These are phyloP conservation scores for Hyphopichia burtonii DNA, from an alignment of 1,139 yeast genomes.

Conservation along the genomic window DNA sequence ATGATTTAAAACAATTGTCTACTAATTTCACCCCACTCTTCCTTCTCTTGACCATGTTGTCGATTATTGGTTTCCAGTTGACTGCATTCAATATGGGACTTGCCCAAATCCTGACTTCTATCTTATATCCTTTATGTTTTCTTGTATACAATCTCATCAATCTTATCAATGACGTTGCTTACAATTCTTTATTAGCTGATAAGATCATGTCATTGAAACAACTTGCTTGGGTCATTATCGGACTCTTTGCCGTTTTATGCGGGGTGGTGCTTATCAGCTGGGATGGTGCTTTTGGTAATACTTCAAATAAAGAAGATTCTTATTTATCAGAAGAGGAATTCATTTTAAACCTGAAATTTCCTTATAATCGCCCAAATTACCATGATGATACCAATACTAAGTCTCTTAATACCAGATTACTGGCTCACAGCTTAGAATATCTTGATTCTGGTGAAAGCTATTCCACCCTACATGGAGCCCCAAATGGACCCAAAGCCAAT, in stretches of 20 bases:
- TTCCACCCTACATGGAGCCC: no score
- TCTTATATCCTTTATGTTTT: slow-evolving; percentile 81
- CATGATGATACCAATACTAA: neutral
- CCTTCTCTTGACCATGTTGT: slow-evolving; percentile 58
- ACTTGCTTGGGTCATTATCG: slow-evolving; percentile 36
- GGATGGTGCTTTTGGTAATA: slow-evolving; percentile 37
- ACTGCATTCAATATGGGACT: slow-evolving; percentile 75
- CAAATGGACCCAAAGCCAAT: slow-evolving; percentile 5
- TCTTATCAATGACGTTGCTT: slow-evolving; percentile 70
- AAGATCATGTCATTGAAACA: slow-evolving; percentile 31
- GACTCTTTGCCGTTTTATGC: slow-evolving; percentile 36
- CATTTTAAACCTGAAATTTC: slow-evolving; percentile 20
- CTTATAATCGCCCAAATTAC: slow-evolving; percentile 12
- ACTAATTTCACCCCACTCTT: slow-evolving; percentile 39
- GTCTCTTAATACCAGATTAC: slow-evolving; percentile 3
- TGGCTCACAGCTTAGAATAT: slow-evolving; percentile 2
- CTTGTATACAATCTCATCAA: slow-evolving; percentile 77
- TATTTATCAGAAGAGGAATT: slow-evolving; percentile 15
- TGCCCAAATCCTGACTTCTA: slow-evolving; percentile 69
- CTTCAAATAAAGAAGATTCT: slow-evolving; percentile 1
- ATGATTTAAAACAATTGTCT: slow-evolving; percentile 18
- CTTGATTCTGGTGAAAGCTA: slow-evolving; percentile 1
- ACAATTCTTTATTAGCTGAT: slow-evolving; percentile 30
- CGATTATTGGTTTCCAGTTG: slow-evolving; percentile 71
- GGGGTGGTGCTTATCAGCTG: slow-evolving; percentile 47